Percentiles rank a stretch among this genome's conserved stretches.
phyloP scores from a whole-genome alignment of 495 filamentous ascomycete species.

The Podospora pseudoanserina region DNA sequence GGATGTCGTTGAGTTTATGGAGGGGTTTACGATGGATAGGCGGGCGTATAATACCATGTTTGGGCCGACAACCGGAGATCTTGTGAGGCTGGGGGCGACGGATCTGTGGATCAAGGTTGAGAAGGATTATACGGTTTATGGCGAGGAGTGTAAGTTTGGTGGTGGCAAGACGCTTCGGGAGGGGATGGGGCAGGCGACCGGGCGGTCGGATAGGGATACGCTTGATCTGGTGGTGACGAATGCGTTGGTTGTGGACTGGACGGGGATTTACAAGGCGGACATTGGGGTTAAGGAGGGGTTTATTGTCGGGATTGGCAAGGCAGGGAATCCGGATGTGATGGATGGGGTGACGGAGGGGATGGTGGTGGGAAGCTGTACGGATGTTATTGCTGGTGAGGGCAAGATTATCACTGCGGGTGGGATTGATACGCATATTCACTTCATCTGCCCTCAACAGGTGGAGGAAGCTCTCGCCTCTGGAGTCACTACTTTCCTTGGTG shows the following conservation, averaged over 20 bases:
- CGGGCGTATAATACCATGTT: slow-evolving; percentile 82
- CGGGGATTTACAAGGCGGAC: slow-evolving; percentile 94
- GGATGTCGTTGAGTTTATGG: slow-evolving; percentile 48
- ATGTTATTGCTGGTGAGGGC: slow-evolving; percentile 92
- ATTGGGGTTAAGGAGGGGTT: slow-evolving; percentile 88
- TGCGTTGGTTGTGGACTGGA: slow-evolving; percentile 86
- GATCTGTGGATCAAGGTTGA: slow-evolving; percentile 92
- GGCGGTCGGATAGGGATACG: slow-evolving; percentile 62
- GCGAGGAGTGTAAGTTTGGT: slow-evolving; percentile 94
- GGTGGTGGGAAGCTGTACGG: slow-evolving; percentile 85
- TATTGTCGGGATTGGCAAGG: slow-evolving; percentile 91
- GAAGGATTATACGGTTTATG: slow-evolving; percentile 78
- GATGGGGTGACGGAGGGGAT: slow-evolving; percentile 74
- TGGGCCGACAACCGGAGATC: slow-evolving; percentile 85
- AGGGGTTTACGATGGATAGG: slow-evolving; percentile 68
- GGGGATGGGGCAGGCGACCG: slow-evolving; percentile 93
- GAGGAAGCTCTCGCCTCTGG: slow-evolving; percentile 82
- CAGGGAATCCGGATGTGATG: slow-evolving; percentile 97
- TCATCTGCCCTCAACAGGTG: slow-evolving; percentile 94
- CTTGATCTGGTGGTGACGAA: slow-evolving; percentile 91
- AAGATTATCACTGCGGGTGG: slow-evolving; percentile 92
- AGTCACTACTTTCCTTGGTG: slow-evolving; percentile 88
- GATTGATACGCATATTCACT: slow-evolving; percentile 91
- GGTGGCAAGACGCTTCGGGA: slow-evolving; percentile 93
- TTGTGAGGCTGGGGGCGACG: slow-evolving; percentile 76